Evolutionary conservation across 257 asterid genomes (phyloP).

Genomic region (Solanum appendiculatum): DNA sequence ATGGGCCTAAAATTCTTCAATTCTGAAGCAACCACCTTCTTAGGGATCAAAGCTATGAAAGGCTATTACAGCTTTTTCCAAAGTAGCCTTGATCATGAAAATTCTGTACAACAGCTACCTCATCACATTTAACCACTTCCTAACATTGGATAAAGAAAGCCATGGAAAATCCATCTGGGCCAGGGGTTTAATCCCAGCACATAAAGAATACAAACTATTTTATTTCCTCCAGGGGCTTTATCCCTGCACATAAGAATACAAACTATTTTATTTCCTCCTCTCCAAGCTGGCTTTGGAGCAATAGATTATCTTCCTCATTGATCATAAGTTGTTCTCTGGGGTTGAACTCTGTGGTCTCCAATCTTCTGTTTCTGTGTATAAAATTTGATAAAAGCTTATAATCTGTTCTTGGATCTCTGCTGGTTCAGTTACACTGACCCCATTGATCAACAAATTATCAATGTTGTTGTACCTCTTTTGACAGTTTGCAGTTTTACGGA

Average conservation of each 20-base stretch:
- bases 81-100: neutral
- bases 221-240: neutral
- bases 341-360: neutral
- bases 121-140: neutral
- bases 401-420: neutral
- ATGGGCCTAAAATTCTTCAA: neutral
- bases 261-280: neutral
- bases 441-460: neutral
- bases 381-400: neutral
- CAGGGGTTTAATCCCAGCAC: neutral
- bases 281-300: neutral
- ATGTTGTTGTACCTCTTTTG: neutral
- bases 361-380: neutral
- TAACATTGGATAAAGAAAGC: neutral
- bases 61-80: neutral
- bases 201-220: too few relatives aligned
- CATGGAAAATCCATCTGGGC: neutral
- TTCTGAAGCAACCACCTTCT: neutral
- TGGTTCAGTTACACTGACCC: neutral
- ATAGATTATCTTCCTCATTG: neutral
- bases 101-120: neutral
- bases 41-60: neutral
- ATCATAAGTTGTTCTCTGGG: neutral
- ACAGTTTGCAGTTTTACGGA: neutral
- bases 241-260: neutral